Evolutionary conservation across 257 asterid species (phyloP).

Genomic region (Leptodermis oblonga): DNA sequence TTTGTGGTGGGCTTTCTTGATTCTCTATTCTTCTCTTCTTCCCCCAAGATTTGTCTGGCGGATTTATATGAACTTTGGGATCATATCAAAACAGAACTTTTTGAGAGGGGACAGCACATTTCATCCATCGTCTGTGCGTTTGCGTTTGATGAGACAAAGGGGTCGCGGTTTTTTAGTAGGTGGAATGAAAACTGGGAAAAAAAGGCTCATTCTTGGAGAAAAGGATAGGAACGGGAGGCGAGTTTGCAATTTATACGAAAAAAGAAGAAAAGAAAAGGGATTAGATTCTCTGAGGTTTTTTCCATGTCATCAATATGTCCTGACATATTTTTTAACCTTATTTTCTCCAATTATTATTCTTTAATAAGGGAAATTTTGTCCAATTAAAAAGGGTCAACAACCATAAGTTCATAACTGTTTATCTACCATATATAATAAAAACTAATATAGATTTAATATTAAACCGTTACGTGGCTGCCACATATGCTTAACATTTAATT

Average conservation of each 20-base stretch:
- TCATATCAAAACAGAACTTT: conserved; percentile 1
- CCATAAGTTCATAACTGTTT: too few species aligned
- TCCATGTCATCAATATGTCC: conserved; percentile 11
- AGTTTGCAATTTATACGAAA: neutral
- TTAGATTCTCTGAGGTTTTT: neutral
- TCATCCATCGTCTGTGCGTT: neutral
- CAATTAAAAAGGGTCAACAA: too few species aligned
- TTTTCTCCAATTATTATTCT: too few species aligned
- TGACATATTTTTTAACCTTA: too few species aligned
- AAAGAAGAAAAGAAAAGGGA: neutral
- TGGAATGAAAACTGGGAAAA: conserved; percentile 2
- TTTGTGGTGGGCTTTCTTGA: conserved; percentile 10
- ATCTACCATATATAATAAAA: too few species aligned
- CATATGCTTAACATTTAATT: too few species aligned
- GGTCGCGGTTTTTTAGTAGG: conserved; percentile 1
- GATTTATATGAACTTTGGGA: neutral
- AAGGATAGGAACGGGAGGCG: neutral
- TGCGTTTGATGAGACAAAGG: neutral
- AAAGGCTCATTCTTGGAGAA: neutral
- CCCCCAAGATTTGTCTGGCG: neutral
- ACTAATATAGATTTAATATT: too few species aligned
- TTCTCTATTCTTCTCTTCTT: neutral
- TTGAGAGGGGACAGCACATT: neutral
- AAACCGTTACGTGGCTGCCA: too few species aligned
- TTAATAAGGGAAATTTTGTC: too few species aligned